phyloP scores from a whole-genome alignment of 805 yeast genomes.

The Komagataella ulmi region DNA sequence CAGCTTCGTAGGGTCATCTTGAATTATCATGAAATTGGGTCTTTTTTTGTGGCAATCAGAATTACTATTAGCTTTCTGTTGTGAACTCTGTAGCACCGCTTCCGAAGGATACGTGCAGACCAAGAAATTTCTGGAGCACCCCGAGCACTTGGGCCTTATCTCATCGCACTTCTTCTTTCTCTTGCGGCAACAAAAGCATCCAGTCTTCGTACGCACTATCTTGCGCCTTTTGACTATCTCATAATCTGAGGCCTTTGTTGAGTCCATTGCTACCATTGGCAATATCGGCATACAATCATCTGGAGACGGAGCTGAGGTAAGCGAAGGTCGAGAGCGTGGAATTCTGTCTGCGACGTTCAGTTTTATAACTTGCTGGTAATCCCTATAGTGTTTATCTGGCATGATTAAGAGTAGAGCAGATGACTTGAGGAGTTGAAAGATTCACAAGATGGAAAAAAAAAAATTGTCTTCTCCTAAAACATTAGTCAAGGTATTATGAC shows the following conservation, averaged over 20 bases:
- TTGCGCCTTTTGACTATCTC: slow-evolving; percentile 9
- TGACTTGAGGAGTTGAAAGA: not conserved
- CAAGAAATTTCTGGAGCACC: slow-evolving; percentile 19
- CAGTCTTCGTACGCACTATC: slow-evolving; percentile 22
- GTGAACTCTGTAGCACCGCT: not conserved
- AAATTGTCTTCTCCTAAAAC: not conserved
- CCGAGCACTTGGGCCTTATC: slow-evolving; percentile 20
- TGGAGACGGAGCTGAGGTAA: not conserved
- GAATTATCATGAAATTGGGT: slow-evolving; percentile 1
- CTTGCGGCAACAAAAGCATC: slow-evolving; percentile 23
- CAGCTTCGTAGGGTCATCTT: slow-evolving; percentile 1
- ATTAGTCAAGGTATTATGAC: not conserved
- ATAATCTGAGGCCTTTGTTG: not conserved
- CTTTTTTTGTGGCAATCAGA: not conserved
- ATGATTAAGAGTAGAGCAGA: not conserved
- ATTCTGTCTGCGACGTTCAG: slow-evolving; percentile 4
- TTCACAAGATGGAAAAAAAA: not conserved
- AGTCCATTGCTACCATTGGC: slow-evolving; percentile 9
- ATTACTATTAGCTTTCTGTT: not conserved
- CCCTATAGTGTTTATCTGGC: slow-evolving; percentile 11
- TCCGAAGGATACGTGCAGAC: slow-evolving; percentile 19
- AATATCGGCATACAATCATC: not conserved
- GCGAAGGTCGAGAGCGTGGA: not conserved
- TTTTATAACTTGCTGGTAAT: slow-evolving; percentile 17
- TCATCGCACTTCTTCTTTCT: slow-evolving; percentile 27